These are phyloP conservation scores for Omphalea diandra DNA, from an alignment of 441 rosid genomes.

Conservation along the genomic window DNA sequence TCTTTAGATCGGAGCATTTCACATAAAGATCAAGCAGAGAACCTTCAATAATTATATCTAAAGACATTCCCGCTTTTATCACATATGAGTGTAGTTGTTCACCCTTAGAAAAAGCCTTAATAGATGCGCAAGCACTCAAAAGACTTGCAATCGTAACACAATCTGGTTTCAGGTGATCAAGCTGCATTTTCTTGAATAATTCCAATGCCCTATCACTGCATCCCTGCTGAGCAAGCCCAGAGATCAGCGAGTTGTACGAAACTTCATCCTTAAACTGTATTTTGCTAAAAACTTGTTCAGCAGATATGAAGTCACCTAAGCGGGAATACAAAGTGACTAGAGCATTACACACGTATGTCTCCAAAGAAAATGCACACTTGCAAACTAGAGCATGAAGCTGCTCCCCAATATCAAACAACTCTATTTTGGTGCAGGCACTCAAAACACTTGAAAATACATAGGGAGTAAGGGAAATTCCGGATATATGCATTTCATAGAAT, in stretches of 20 bases:
- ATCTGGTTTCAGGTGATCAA: constrained; percentile 72
- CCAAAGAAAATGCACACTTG: constrained; percentile 69
- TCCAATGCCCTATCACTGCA: constrained; percentile 58
- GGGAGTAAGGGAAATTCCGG: constrained; percentile 59
- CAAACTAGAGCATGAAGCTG: constrained; percentile 70
- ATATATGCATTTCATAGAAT: constrained; percentile 61
- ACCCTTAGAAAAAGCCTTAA: constrained; percentile 49
- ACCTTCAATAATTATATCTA: constrained; percentile 71
- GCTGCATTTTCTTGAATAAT: constrained; percentile 71
- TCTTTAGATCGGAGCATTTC: constrained; percentile 64
- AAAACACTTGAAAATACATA: constrained; percentile 78
- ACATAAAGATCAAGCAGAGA: constrained; percentile 86
- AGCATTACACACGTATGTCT: constrained; percentile 78
- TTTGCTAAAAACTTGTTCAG: constrained; percentile 65
- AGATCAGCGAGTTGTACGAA: constrained; percentile 82
- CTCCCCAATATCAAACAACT: constrained; percentile 55
- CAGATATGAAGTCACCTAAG: constrained; percentile 48
- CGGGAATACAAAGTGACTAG: constrained; percentile 77
- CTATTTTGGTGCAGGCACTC: constrained; percentile 73
- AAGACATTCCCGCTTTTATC: constrained; percentile 61
- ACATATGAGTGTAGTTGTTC: constrained; percentile 71
- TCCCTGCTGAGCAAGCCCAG: constrained; percentile 75
- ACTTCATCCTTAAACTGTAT: constrained; percentile 67
- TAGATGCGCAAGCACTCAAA: constrained; percentile 64
- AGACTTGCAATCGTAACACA: constrained; percentile 80